These are phyloP conservation scores for Calonectria multiphialidica DNA, from an alignment of 2,329 filamentous ascomycete genomes.

Conservation along the genomic window DNA sequence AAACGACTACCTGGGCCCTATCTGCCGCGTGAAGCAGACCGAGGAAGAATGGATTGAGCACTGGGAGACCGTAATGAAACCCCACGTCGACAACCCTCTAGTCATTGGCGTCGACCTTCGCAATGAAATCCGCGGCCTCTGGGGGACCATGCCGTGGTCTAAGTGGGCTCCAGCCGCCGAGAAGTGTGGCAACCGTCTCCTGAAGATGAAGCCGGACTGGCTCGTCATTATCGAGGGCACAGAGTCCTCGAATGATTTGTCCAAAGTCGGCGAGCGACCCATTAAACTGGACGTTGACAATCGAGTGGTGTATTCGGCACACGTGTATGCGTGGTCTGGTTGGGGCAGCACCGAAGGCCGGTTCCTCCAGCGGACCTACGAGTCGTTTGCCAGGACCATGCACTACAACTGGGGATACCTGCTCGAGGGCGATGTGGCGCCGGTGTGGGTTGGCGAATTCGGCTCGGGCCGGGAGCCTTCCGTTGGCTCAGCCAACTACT, in stretches of 20 bases:
- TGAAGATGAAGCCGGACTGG: constrained; percentile 72
- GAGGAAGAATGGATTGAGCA: constrained; percentile 76
- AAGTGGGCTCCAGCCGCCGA: constrained; percentile 75
- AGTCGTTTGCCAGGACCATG: constrained; percentile 74
- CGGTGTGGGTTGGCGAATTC: constrained; percentile 78
- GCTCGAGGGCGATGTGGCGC: constrained; percentile 57
- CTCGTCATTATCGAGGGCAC: constrained; percentile 77
- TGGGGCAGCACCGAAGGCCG: constrained; percentile 73
- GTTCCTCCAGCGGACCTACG: constrained; percentile 71
- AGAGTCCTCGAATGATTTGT: constrained; percentile 75
- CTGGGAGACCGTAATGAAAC: constrained; percentile 74
- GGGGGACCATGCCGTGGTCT: constrained; percentile 77
- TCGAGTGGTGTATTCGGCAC: constrained; percentile 74
- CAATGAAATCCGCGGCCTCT: constrained; percentile 77
- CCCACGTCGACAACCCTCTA: constrained; percentile 67
- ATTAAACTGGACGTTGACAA: constrained; percentile 67
- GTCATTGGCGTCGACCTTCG: constrained; percentile 76
- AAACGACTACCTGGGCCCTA: constrained; percentile 71
- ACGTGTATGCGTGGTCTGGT: constrained; percentile 78
- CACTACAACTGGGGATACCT: constrained; percentile 75
- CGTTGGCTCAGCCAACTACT: constrained; percentile 73
- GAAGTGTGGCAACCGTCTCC: constrained; percentile 70
- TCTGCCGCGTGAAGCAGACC: constrained; percentile 73
- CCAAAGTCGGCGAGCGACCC: constrained; percentile 66
- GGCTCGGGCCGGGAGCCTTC: constrained; percentile 67